Base-by-base conservation (phyloP, 495 filamentous ascomycete species). In the Parathielavia hyrcaniae region DNA sequence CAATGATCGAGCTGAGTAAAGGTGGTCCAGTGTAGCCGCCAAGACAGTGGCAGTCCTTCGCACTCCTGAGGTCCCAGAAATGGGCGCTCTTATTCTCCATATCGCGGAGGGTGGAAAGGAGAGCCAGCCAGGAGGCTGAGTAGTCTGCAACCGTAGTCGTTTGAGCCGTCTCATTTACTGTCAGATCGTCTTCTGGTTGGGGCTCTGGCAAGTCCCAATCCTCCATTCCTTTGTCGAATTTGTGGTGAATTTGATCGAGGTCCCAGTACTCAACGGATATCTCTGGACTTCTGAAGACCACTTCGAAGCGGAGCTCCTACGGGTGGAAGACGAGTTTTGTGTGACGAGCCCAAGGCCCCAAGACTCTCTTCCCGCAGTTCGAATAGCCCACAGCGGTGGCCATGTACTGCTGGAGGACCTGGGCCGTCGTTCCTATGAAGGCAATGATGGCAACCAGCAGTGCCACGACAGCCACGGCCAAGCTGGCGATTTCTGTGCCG, bases 231-330 rank as follows among this genome's bases (percentile, higher is more conserved):
- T 52, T 9, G 35, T 4, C 35, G 7, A 20, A 9, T 22, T 35
- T 6, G 19, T 7, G 5, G 0, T 22, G n/a, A n/a, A n/a, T n/a
- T n/a, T n/a, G n/a, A n/a, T n/a, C n/a, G n/a, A n/a, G n/a, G n/a
- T n/a, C n/a, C n/a, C n/a, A n/a, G n/a, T n/a, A n/a, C 1, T 34
- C n/a, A 36, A 2, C 8, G 48, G 4, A 41, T 20, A 43, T 53
- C 22, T 48, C 5, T 4, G 38, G 50, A 36, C 22, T 53, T n/a
- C 39, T 26, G 22, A 53, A 41, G 1, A 53, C 22, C 12, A 43
- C 50, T 13, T 43, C 38, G 38, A 53, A 53, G 50, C 50, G 50
- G 38, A 53, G 22, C 39, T 53, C 50, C 50, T 36, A 53, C 0
- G 23, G 50, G 17, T 43, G 50, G 20, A 41, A 41, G 22, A 32